Evolutionary conservation across 768 basidiomycete genomes (phyloP).

Genomic region (Pleurotus eryngii): DNA sequence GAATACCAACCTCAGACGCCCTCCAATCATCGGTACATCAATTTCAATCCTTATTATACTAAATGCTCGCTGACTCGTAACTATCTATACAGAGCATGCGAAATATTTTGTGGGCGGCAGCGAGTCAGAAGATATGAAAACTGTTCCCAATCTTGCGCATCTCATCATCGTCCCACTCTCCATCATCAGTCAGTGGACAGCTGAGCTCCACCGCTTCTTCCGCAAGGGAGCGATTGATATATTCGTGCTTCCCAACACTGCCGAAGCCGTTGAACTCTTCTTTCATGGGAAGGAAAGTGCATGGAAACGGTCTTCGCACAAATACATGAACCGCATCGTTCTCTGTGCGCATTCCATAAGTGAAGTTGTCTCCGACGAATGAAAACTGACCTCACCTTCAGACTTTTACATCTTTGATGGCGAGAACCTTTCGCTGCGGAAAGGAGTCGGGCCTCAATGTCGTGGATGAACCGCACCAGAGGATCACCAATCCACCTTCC

Average conservation of each 20-base stretch:
- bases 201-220: slow-evolving; percentile 15
- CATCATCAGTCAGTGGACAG: slow-evolving; percentile 17
- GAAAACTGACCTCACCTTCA: too few species aligned
- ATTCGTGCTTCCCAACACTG: background rate
- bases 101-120: background rate
- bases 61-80: background rate
- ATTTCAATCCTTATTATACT: background rate
- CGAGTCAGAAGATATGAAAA: background rate
- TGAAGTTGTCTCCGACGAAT: too few species aligned
- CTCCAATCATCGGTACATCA: background rate
- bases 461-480: too few species aligned
- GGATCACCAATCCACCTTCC: too few species aligned
- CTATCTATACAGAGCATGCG: background rate
- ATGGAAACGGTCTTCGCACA: background rate
- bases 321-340: background rate
- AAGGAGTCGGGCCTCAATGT: too few species aligned
- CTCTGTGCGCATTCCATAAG: too few species aligned
- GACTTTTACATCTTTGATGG: too few species aligned
- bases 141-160: slow-evolving; percentile 10
- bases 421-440: too few species aligned
- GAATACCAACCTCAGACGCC: too few species aligned
- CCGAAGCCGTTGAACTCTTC: background rate
- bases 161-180: slow-evolving; percentile 19
- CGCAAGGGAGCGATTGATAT: slow-evolving; percentile 4
- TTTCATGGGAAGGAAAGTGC: background rate